Base-by-base conservation (phyloP, 805 yeast genomes). In the Komagataella phaffii region DNA sequence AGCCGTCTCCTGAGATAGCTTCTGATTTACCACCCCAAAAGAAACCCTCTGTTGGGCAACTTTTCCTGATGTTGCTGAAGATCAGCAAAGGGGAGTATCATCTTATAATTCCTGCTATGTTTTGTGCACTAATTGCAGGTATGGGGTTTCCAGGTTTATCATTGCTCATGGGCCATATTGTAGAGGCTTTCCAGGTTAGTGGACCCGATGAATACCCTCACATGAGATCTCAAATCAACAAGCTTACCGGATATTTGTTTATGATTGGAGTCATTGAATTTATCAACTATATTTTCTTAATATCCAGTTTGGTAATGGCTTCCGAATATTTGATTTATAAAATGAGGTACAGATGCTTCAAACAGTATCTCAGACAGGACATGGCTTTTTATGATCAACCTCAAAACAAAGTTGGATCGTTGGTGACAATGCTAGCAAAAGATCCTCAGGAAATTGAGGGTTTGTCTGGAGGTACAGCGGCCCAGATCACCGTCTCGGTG, bases 381-480 rank as follows among this genome's bases (percentile, higher is more conserved):
- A 57, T 77, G 59, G 55, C 66, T 2, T 87, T 85, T 81, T 79
- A 76, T 58, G 68, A 67, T 21, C 56, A 58, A 2, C 64, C 67
- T 14, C 58, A 55, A 10, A 67, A 63, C 52, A 69, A 66, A 45
- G 70, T 80, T 1, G 75, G 79, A 43, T 83, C 76, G 56, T 57
- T 85, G 14, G 73, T 82, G 17, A 79, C 95, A 0, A 69, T 90
- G 18, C 56, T 91, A 3, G 69, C 90, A 74, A 88, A 87, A 61
- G 97, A 93, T 62, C 65, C 87, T 0, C 79, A 96, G 58, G 96
- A 88, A 58, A 65, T 87, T 53, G 73, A 96, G 54, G 65, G 71
- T 0, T 65, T 90, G 44, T 72, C 87, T 0, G 80, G 80, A 47
- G 81, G 84, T 55, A 61, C 87, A 24, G 70, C 81, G 7, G 73